phyloP scores from a whole-genome alignment of 2,329 filamentous ascomycete genomes.

The Neofusicoccum parvum region DNA sequence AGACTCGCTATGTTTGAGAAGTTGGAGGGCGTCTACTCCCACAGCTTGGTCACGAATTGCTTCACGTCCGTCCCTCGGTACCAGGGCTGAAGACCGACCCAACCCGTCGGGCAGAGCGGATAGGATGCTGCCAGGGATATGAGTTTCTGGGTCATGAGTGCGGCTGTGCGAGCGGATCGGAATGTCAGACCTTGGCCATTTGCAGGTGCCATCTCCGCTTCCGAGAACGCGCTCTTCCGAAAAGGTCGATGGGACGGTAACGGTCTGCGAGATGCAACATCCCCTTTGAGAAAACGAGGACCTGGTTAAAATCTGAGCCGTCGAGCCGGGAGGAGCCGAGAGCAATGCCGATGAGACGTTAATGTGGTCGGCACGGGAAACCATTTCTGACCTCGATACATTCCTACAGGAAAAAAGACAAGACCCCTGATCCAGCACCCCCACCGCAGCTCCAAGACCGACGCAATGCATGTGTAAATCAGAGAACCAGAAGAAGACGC shows the following conservation, averaged over 20 bases:
- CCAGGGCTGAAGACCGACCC: not conserved
- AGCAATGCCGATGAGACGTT: not conserved
- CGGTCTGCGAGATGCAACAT: not conserved
- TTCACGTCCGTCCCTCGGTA: not conserved
- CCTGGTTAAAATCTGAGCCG: not conserved
- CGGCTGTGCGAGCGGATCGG: slow-evolving; percentile 9
- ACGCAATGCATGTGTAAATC: not conserved
- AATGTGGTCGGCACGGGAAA: not conserved
- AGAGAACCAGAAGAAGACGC: not conserved
- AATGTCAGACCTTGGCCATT: not conserved
- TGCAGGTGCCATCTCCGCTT: not conserved
- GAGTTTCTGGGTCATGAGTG: not conserved
- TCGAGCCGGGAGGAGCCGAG: not conserved
- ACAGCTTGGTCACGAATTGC: not conserved
- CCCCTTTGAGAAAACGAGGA: not conserved
- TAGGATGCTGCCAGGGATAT: not conserved
- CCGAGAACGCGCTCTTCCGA: no score
- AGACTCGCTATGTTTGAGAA: not conserved
- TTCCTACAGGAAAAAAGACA: slow-evolving; percentile 14
- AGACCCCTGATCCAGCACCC: slow-evolving; percentile 8
- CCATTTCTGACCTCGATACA: not conserved
- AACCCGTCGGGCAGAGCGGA: not conserved
- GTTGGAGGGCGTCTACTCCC: not conserved
- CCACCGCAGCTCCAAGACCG: not conserved
- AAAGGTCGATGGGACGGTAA: not conserved